A percentile compares a stretch with the other conserved stretches of the same genome.
Evolutionary conservation across 805 yeast genomes (phyloP).

Genomic region (Millerozyma miso): DNA sequence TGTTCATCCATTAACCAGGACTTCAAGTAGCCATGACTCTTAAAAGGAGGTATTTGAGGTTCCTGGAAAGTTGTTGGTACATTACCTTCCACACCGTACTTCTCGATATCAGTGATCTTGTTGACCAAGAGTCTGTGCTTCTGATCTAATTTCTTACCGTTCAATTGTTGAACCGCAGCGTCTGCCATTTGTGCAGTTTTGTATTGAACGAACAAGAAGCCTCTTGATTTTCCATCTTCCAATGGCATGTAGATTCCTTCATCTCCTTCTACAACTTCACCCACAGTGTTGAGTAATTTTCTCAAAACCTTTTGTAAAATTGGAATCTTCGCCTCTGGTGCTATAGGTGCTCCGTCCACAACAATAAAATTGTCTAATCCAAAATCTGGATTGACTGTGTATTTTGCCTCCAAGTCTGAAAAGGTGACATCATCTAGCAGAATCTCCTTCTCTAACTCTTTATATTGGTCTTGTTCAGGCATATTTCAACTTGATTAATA

Average conservation of each 20-base stretch:
- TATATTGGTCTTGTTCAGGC: constrained; percentile 21
- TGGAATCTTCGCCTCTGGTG: constrained; percentile 84
- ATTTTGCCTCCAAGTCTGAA: constrained; percentile 79
- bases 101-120: constrained; percentile 77
- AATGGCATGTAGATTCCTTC: constrained; percentile 81
- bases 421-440: constrained; percentile 60
- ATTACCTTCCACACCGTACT: constrained; percentile 62
- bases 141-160: constrained; percentile 89
- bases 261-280: constrained; percentile 56
- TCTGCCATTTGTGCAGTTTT: constrained; percentile 62
- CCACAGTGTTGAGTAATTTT: constrained; percentile 74
- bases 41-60: constrained; percentile 70
- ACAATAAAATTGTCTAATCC: constrained; percentile 75
- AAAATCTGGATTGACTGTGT: constrained; percentile 50
- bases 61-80: constrained; percentile 60
- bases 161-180: constrained; percentile 72
- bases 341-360: constrained; percentile 93
- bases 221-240: constrained; percentile 75
- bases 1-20: constrained; percentile 87
- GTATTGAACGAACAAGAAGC: constrained; percentile 82
- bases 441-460: constrained; percentile 37
- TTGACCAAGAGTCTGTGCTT: constrained; percentile 87
- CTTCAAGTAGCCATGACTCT: constrained; percentile 74
- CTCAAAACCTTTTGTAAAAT: constrained; percentile 79
- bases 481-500: constrained; percentile 10